Conservation (phyloP, 2,329 filamentous ascomycete species). For the Xylaria arbuscula region DNA sequence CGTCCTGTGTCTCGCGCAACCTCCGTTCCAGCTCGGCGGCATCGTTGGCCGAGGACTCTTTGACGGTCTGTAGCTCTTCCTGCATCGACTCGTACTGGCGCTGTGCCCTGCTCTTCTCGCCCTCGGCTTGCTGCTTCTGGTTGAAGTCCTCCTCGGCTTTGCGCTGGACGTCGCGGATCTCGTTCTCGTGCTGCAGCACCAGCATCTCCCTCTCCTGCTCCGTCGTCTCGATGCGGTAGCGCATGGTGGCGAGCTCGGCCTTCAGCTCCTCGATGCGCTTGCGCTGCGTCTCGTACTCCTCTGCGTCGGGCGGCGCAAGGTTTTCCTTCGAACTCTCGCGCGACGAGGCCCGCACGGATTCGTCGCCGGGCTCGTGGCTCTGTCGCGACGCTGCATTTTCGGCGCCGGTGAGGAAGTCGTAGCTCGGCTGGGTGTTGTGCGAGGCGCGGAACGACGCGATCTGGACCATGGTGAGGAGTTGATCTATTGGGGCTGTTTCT, state of each 20-base stretch:
- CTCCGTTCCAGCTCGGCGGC: conserved; percentile 75
- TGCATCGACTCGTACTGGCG: conserved; percentile 63
- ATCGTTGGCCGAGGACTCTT: conserved; percentile 62
- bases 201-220: conserved; percentile 89
- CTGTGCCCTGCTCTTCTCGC: conserved; percentile 61
- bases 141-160: conserved; percentile 90
- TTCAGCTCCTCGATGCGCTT: conserved; percentile 80
- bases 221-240: conserved; percentile 86
- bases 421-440: conserved; percentile 65
- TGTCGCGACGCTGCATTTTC: conserved; percentile 57
- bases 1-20: conserved; percentile 76
- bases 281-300: conserved; percentile 68
- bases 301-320: conserved; percentile 67
- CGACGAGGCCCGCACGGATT: conserved; percentile 60
- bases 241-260: conserved; percentile 86
- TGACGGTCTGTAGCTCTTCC: conserved; percentile 63
- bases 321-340: conserved; percentile 71
- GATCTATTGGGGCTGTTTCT: neutral
- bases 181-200: conserved; percentile 81
- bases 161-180: conserved; percentile 81
- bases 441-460: conserved; percentile 60
- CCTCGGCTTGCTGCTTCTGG: conserved; percentile 68
- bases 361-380: conserved; percentile 52
- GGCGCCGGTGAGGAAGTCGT: conserved; percentile 68
- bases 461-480: conserved; percentile 43